These are phyloP conservation scores for Epichloe hybrida DNA, from an alignment of 2,329 filamentous ascomycete species.

Conservation along the genomic window DNA sequence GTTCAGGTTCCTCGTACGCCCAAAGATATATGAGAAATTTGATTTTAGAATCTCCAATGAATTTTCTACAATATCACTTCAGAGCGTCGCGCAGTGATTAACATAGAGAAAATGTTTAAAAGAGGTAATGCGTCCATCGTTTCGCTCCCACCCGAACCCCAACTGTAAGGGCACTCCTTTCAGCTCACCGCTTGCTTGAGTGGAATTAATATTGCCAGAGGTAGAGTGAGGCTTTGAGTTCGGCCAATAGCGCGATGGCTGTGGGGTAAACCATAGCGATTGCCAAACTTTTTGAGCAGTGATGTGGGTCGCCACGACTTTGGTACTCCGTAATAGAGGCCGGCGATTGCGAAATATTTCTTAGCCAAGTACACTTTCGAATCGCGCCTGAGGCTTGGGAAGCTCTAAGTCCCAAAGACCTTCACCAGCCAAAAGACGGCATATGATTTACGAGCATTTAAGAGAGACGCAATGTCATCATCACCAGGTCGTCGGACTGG, in stretches of 20 bases:
- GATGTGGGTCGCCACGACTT: background rate
- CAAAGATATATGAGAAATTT: background rate
- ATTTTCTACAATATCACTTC: too few relatives aligned
- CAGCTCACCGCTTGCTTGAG: background rate
- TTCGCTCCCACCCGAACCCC: too few relatives aligned
- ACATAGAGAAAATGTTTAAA: too few relatives aligned
- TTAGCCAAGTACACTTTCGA: background rate
- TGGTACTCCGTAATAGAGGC: too few relatives aligned
- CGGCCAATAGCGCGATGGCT: background rate
- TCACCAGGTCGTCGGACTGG: slow-evolving; percentile 27
- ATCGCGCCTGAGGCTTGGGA: background rate
- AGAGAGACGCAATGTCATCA: slow-evolving; percentile 21
- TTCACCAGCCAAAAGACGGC: too few relatives aligned
- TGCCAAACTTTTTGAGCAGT: background rate
- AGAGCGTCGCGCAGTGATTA: too few relatives aligned
- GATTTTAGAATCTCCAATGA: too few relatives aligned
- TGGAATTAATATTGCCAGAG: background rate
- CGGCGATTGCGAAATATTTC: background rate
- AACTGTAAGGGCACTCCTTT: background rate
- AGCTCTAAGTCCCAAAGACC: background rate
- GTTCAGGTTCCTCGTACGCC: background rate
- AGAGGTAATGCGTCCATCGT: too few relatives aligned
- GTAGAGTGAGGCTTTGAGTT: background rate
- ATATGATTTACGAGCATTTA: background rate
- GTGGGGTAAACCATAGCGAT: background rate